Base-by-base conservation (phyloP, 1,284 basidiomycete genomes). In the Pascua guehoae region DNA sequence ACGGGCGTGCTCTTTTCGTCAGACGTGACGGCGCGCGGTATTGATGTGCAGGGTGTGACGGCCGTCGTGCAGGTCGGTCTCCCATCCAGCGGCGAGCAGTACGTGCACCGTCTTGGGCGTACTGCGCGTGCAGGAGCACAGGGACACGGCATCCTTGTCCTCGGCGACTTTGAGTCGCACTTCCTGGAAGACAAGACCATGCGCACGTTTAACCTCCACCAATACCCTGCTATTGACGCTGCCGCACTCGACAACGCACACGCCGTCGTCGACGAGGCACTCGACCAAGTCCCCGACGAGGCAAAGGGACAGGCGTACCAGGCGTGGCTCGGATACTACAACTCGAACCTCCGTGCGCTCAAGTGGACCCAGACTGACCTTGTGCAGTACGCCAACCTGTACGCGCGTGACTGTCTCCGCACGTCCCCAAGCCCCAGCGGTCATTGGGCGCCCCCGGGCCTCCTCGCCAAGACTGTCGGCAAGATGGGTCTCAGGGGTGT, bases 281-380 rank as follows among this genome's bases (percentile, higher is more conserved):
- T 73, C 56, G 45, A 63, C 12, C 37, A 54, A 1, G 66, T 79
- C 12, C 69, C 74, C 24, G 64, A 65, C 12, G 74, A 79, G 40
- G 62, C 70, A 8, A 85, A 84, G 65, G 75, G 73, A 0, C 79
- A 83, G 64, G 81, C 83, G 0, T 87, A 86, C 67, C 71, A 76
- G 58, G 78, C 78, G 12, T 75, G 72, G 81, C 80, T 87, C 47
- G 86, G 86, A 10, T 86, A 84, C 70, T 86, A 86, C 71, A 83
- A 83, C 46, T 67, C 76, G 1, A 76, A 71, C 50, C 57, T 79
- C 18, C 80, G 77, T 61, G 63, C 69, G 40, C 60, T 84, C 51
- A 66, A 74, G 43, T 82, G 80, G 80, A 74, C 72, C 16, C 73
- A 73, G 41, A 72, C 75, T 39, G 69, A 78, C 17, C 73, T 84